Evolutionary conservation across 495 filamentous ascomycete genomes (phyloP), one percentile per base, ranked within the genome.

Genomic region (Annulohypoxylon moriforme): DNA sequence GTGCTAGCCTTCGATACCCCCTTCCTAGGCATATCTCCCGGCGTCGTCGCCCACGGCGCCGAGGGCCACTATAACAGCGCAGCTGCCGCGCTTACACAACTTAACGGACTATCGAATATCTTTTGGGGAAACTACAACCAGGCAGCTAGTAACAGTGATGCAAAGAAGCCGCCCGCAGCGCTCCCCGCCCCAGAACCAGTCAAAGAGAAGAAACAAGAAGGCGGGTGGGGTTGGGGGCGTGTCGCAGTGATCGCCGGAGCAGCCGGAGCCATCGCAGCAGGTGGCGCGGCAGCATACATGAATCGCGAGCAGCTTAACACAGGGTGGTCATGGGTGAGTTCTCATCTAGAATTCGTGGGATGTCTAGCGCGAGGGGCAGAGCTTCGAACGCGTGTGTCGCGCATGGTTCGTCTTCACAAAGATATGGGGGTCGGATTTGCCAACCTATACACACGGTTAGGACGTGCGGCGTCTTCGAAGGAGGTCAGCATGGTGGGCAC

Each of bases 1-100:
- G 86, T 98, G 25, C 87, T 98, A 22, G 93, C 95, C 34, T 98
- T 98, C 77, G 96, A 99, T 80, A 99, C 96, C 0, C 96, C 96
- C 2, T 99, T 90, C 71, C 86, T 99, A 0, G 95, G 96, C 18
- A 94, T 99, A 64, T 88, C 92, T 5, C 94, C 96, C 0, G 90
- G 92, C 22, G 93, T 98, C 0, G 89, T 98, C 4, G 94, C 95
- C 3, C 91, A 98, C 75, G 91, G 92, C 18, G 95, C 94, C 9
- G 93, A 98, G 78, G 88, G 85, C 4, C 94, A 98, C 67, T 93
- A 93, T 77, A 90, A 91, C 44, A 90, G 87, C 22, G 92, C 91
- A 14, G 84, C 87, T 7, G 81, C 89, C 0, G 92, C 93, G 6
- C 86, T 94, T 67, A 85, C 87, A 40, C 87, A 93, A 44, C 82